Conservation (phyloP, 2,329 filamentous ascomycete species). For the Penicillium verrucosum region DNA sequence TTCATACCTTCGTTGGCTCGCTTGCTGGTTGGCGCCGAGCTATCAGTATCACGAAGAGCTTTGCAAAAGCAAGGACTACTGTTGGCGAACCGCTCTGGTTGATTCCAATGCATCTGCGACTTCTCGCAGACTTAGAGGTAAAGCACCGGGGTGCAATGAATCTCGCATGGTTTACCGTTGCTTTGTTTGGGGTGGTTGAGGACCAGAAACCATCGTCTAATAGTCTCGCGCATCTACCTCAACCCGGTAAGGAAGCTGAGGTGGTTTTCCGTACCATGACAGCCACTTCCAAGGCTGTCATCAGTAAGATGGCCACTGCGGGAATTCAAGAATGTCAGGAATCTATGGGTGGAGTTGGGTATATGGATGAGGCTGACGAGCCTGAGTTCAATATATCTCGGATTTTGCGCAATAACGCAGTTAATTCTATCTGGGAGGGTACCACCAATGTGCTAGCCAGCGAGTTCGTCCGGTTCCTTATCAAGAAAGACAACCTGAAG, state of each 20-base stretch:
- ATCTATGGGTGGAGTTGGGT: constrained; percentile 39
- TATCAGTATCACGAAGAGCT: constrained; percentile 41
- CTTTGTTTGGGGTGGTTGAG: constrained; percentile 48
- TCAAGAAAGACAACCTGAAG: constrained; percentile 24
- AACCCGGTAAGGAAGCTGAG: constrained; percentile 21
- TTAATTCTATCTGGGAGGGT: constrained; percentile 64
- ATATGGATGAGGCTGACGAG: constrained; percentile 45
- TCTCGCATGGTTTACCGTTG: constrained; percentile 34
- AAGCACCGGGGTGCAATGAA: constrained; percentile 40
- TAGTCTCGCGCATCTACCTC: constrained; percentile 50
- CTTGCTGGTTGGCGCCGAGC: constrained; percentile 40
- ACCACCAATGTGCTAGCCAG: constrained; percentile 68
- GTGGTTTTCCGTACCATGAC: constrained; percentile 31
- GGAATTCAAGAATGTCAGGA: constrained; percentile 40
- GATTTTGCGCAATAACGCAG: constrained; percentile 61
- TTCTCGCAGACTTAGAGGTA: constrained; percentile 39
- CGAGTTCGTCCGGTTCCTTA: constrained; percentile 44
- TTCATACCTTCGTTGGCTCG: constrained; percentile 42
- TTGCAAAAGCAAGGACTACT: constrained; percentile 39
- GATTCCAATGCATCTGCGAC: constrained; percentile 42
- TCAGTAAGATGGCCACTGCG: constrained; percentile 32
- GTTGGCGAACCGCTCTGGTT: constrained; percentile 38
- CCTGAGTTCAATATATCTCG: constrained; percentile 65
- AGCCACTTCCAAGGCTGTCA: constrained; percentile 34
- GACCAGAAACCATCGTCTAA: constrained; percentile 40